Base-by-base conservation (phyloP, 345 rosid species). In the Rhizophora apiculata region DNA sequence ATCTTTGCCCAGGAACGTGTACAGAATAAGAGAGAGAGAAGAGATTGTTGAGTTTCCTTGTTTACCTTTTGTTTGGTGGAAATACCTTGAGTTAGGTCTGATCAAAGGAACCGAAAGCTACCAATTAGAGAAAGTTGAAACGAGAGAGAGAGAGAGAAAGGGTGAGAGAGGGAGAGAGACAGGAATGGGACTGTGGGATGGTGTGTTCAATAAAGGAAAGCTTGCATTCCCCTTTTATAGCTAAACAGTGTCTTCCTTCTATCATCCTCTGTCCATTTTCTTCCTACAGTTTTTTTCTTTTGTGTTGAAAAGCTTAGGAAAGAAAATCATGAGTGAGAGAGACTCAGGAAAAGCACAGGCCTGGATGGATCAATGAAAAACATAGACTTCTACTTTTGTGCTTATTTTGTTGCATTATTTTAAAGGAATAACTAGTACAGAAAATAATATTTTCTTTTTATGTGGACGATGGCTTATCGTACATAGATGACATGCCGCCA, bases 131-230 rank as follows among this genome's bases (percentile, higher is more conserved):
- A 59, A 59, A 69, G 53, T 9, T 1, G 30, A 10, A 4, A 30
- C 24, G 2, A 3, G 31, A 31, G 19, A 62, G 63, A 64, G 24
- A 63, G 11, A 22, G 20, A 32, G 39, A 39, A 1, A 60, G n/a
- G 46, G 24, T 24, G 24, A 24, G 24, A 24, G 24, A 24, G 24
- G 58, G 61, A 27, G 27, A 67, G 43, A 58, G 1, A 32, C 39
- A 39, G 1, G 55, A 16, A 54, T 43, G 19, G 2, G 21, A 5
- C 16, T 3, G 21, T 6, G n/a, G 26, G 1, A 9, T 15, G 46
- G 39, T 46, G 52, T 39, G 82, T 66, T 78, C 81, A 36, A 78
- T 72, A 80, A 83, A 71, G 84, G 86, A 80, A 83, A 78, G 71
- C 52, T 8, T 5, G 19, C 61, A 64, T 70, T 67, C 81, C 83